phyloP scores from a whole-genome alignment of 257 asterid genomes.

The Rhazya stricta region DNA sequence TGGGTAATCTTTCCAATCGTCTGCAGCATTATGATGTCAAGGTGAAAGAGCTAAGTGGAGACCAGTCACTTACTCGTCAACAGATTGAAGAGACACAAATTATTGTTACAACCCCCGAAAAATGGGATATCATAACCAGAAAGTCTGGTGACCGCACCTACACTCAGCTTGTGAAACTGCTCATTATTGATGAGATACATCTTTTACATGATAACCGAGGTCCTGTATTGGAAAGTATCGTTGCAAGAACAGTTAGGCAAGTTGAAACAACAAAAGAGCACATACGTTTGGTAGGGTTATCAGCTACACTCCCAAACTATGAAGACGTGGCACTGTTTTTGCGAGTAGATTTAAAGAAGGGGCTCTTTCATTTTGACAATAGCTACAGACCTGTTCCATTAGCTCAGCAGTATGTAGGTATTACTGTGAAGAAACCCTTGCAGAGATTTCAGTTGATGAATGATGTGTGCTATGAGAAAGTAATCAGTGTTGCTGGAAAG shows the following conservation, averaged over 20 bases:
- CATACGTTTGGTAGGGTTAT: conserved; percentile 42
- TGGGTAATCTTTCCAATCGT: conserved; percentile 38
- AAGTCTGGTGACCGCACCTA: conserved; percentile 47
- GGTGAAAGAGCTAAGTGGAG: conserved; percentile 44
- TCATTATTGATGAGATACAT: conserved; percentile 42
- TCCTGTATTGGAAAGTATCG: conserved; percentile 42
- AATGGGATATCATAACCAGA: conserved; percentile 44
- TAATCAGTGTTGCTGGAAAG: conserved; percentile 35
- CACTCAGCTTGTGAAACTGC: conserved; percentile 39
- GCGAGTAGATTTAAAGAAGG: conserved; percentile 39
- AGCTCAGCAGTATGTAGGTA: conserved; percentile 40
- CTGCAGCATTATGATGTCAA: conserved; percentile 33
- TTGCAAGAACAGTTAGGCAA: conserved; percentile 42
- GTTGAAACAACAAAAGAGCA: conserved; percentile 42
- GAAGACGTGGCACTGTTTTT: conserved; percentile 40
- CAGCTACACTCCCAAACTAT: conserved; percentile 44
- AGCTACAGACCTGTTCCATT: conserved; percentile 43
- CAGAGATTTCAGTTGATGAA: conserved; percentile 48
- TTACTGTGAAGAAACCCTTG: conserved; percentile 36
- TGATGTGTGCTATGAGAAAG: conserved; percentile 45
- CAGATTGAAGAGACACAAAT: conserved; percentile 50
- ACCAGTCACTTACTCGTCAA: conserved; percentile 38
- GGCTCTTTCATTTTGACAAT: conserved; percentile 41
- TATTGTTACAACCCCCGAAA: conserved; percentile 45
- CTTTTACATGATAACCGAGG: conserved; percentile 42